Evolutionary conservation across 306 rosid genomes (phyloP), one percentile per base, ranked within the genome.

Genomic region (Ormosia semicastrata): DNA sequence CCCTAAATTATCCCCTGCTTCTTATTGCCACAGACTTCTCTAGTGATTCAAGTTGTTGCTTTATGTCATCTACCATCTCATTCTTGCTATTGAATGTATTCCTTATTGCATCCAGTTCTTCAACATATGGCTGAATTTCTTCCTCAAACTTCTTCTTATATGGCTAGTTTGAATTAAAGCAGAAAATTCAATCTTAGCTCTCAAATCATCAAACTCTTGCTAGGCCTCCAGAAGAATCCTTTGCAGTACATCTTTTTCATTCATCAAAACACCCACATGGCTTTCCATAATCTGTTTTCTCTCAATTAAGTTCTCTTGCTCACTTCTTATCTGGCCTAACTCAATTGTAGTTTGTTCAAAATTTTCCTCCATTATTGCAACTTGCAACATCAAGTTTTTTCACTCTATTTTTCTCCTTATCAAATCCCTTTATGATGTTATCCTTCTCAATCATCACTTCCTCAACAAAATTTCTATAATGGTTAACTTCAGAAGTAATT

Each of bases 1-100:
- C 24, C 24, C 24, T 24, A 24, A 24, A 24, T 24, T 24, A 0
- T 0, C 1, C 24, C 24, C 0, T 24, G 24, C 24, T 24, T 24
- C 24, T 1, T 1, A 24, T 24, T 24, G 69, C 81, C 53, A 69
- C 72, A 9, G 89, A 76, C 17, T 60, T 85, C 62, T 87, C 65
- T 64, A 86, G n/a, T 0, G 75, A 64, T 40, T 73, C 89, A n/a
- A 95, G 57, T 12, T 85, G 82, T 52, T 80, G 75, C 86, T 87
- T 89, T 91, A 92, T 83, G 50, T 87, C 92, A 56, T 85, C 93
- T 73, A 90, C 79, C 49, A 34, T 50, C 85, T 86, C 89, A 68
- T 88, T 84, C 88, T 92, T 93, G 81, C 69, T 80, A 33, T 65
- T 83, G 84, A 93, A 95, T 14, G 97, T 94, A 1, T 39, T 81